Evolutionary conservation across 441 rosid genomes (phyloP).

Genomic region (Hura crepitans): DNA sequence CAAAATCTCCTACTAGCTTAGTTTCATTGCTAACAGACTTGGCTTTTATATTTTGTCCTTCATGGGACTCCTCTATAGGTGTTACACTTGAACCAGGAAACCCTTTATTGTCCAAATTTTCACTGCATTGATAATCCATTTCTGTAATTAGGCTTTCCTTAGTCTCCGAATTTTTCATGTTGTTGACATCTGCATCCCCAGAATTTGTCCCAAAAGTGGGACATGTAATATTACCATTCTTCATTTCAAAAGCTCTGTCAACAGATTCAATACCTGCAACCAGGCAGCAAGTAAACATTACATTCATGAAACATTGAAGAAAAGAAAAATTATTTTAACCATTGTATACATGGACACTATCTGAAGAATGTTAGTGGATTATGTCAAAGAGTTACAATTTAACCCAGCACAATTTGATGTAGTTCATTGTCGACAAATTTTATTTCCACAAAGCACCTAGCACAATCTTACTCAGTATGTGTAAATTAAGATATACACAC

Average conservation of each 20-base stretch:
- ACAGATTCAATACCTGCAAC: slow-evolving; percentile 43
- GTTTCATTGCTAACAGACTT: slow-evolving; percentile 22
- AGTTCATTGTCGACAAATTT: neutral
- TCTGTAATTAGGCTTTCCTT: slow-evolving; percentile 24
- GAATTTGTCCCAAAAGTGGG: slow-evolving; percentile 17
- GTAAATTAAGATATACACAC: neutral
- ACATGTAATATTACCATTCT: slow-evolving; percentile 12
- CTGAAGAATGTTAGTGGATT: neutral
- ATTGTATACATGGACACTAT: neutral
- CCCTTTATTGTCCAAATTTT: slow-evolving; percentile 17
- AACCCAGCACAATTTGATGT: too few relatives aligned
- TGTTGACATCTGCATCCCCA: slow-evolving; percentile 18
- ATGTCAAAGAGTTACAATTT: slow-evolving; percentile 6
- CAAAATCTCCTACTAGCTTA: slow-evolving; percentile 25
- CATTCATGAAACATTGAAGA: neutral
- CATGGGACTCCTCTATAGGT: slow-evolving; percentile 18
- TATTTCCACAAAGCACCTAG: neutral
- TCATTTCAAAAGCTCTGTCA: slow-evolving; percentile 27
- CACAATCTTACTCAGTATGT: neutral
- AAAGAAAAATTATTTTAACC: neutral
- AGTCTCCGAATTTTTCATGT: slow-evolving; percentile 24
- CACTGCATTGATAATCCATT: slow-evolving; percentile 16
- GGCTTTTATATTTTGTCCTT: slow-evolving; percentile 13
- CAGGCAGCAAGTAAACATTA: slow-evolving; percentile 25
- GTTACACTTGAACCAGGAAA: slow-evolving; percentile 22